A percentile compares a stretch with the other conserved stretches of the same genome.
phyloP scores from a whole-genome alignment of 257 asterid genomes.

The Buddleja alternifolia region DNA sequence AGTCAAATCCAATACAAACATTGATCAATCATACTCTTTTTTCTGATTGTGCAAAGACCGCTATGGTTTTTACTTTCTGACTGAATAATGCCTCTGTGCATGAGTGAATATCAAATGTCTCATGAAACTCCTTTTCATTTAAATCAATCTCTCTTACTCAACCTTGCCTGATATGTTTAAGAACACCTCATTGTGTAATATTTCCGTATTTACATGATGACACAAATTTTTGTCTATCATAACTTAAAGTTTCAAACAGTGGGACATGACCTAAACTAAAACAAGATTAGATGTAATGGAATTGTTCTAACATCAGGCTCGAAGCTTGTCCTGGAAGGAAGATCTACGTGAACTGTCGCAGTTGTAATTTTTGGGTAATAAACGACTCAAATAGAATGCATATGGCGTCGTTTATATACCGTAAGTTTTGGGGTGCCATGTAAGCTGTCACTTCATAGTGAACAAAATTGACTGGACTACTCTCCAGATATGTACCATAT shows the following conservation, averaged over 20 bases:
- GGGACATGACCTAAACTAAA: constrained; percentile 14
- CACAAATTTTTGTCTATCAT: constrained; percentile 3
- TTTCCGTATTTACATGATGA: background rate
- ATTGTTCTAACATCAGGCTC: background rate
- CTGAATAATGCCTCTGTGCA: background rate
- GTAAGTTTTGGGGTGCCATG: background rate
- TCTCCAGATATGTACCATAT: background rate
- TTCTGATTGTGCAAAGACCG: background rate
- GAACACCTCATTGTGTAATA: background rate
- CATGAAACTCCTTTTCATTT: background rate
- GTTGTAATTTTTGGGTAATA: background rate
- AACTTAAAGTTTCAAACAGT: background rate
- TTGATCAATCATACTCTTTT: constrained; percentile 2
- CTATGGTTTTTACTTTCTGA: constrained; percentile 6
- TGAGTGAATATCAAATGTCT: background rate
- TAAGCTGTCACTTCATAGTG: background rate
- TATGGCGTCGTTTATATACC: background rate
- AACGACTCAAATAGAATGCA: background rate
- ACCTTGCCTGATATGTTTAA: constrained; percentile 14
- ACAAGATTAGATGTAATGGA: background rate
- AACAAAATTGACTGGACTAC: background rate
- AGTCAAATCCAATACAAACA: constrained; percentile 4
- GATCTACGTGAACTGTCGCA: constrained; percentile 1
- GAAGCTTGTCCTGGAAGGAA: background rate
- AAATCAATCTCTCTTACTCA: background rate